Base-by-base conservation (phyloP, 805 yeast genomes). In the Saccharomycopsis microspora region DNA sequence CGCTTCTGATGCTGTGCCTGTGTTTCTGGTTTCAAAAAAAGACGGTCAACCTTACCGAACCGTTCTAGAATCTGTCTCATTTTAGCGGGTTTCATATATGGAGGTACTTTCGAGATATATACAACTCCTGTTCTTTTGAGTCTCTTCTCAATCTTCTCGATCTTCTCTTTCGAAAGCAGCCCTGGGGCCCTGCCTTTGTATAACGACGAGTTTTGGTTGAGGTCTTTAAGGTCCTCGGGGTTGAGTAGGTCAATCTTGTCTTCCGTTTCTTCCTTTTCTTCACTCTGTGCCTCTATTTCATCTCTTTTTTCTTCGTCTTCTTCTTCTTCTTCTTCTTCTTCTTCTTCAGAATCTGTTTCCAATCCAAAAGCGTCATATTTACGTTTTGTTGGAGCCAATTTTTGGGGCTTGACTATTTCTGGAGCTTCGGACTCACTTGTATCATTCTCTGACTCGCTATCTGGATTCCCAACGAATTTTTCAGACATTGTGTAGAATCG, bases 41-140 rank as follows among this genome's bases (percentile, higher is more conserved):
- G 67, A 54, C 97, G 71, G 57, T 86, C 95, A n/a, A 90, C 73
- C 50, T 78, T 79, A 7, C 98, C 98, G 65, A 90, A 93, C 52
- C 86, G 70, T 3, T 80, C 64, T 34, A 93, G 67, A 8, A 93
- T 75, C 45, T 88, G 93, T 57, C 95, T 74, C 65, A 93, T 69
- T 61, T 88, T 93, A 1, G 82, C 77, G 1, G 98, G 97, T 61
- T 89, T 89, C 98, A 93, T 93, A 60, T 84, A 93, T 30, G 98
- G 98, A 0, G 98, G 98, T 6, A 93, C 76, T 44, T 82, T 75
- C 0, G 97, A 88, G 3, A 93, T 64, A 57, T 93, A 93, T n/a
- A 95, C 82, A 1, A 93, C 96, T 4, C 98, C 98, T 0, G 96
- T 81, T 56, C 75, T 74, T 55, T 80, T 78, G 38, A 80, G 65